These are phyloP conservation scores for Sporobolomyces phaffii DNA, from an alignment of 768 basidiomycete species.

Conservation along the genomic window DNA sequence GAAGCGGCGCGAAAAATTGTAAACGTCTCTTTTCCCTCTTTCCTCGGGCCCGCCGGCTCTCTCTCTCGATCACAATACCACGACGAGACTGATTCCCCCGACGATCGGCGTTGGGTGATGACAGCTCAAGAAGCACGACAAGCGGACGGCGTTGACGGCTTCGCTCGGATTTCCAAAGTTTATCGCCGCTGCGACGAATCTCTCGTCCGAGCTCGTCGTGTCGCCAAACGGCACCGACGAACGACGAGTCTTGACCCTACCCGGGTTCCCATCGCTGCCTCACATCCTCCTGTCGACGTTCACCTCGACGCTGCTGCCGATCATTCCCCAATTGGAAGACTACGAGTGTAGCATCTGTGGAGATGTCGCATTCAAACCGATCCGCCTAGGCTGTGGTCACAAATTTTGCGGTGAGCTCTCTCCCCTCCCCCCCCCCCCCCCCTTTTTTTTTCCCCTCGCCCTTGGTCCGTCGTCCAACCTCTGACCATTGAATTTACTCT, in stretches of 20 bases:
- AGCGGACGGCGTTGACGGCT: slow-evolving; percentile 71
- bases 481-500: too few species aligned
- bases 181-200: slow-evolving; percentile 38
- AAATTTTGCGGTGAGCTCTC: slow-evolving; percentile 45
- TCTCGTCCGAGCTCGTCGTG: slow-evolving; percentile 10
- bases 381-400: slow-evolving; percentile 72
- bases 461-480: too few species aligned
- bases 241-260: slow-evolving; percentile 43
- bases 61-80: too few species aligned
- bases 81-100: too few species aligned
- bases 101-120: too few species aligned
- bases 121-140: slow-evolving; percentile 80
- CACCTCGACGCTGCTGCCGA: slow-evolving; percentile 70
- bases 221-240: not conserved
- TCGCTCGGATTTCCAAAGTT: slow-evolving; percentile 51
- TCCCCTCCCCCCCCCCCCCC: not conserved
- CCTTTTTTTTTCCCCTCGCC: too few species aligned
- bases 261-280: slow-evolving; percentile 51
- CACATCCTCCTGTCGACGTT: slow-evolving; percentile 72
- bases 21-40: slow-evolving; percentile 19
- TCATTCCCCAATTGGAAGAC: slow-evolving; percentile 73
- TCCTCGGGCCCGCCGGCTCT: too few species aligned
- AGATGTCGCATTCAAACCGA: slow-evolving; percentile 85
- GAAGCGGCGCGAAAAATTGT: slow-evolving; percentile 83
- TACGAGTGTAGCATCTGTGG: slow-evolving; percentile 85